Evolutionary conservation across 306 rosid genomes (phyloP).

Genomic region (Coriaria nepalensis): DNA sequence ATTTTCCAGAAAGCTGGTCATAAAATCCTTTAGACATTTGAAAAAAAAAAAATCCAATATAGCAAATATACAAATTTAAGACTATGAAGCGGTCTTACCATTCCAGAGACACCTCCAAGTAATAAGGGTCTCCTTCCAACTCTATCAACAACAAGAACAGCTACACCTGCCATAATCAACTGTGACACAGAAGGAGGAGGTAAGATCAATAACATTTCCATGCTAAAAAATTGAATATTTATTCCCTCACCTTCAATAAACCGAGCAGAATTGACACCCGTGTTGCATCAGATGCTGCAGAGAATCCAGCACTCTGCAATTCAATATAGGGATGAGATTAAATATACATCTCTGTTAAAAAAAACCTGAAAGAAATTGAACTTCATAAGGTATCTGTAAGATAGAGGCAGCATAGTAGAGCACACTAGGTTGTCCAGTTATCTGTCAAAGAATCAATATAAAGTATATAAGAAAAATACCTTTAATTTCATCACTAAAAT

Average conservation of each 20-base stretch:
- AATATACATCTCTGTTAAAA: conserved; percentile 7
- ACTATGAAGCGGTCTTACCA: conserved; percentile 34
- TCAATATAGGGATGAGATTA: conserved; percentile 15
- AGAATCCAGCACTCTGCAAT: conserved; percentile 81
- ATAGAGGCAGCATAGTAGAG: conserved; percentile 87
- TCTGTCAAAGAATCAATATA: conserved; percentile 38
- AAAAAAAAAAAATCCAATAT: not conserved
- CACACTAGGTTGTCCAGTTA: conserved; percentile 98
- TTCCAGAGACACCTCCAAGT: conserved; percentile 86
- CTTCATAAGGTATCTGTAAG: conserved; percentile 52
- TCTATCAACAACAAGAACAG: conserved; percentile 71
- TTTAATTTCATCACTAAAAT: conserved; percentile 9
- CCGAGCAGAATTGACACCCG: conserved; percentile 89
- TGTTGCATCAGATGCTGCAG: conserved; percentile 89
- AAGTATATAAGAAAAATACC: conserved; percentile 20
- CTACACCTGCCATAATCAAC: conserved; percentile 87
- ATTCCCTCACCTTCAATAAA: conserved; percentile 45
- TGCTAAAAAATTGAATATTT: conserved; percentile 14
- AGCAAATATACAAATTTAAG: conserved; percentile 5
- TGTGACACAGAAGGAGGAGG: conserved; percentile 17
- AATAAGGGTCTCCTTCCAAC: conserved; percentile 94
- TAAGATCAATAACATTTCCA: not conserved
- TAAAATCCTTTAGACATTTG: no score
- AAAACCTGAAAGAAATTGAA: conserved; percentile 3
- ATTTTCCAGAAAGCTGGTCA: no score